Evolutionary conservation across 345 rosid species (phyloP), one percentile per base, ranked within the genome.

Genomic region (Hibiscus mutabilis): DNA sequence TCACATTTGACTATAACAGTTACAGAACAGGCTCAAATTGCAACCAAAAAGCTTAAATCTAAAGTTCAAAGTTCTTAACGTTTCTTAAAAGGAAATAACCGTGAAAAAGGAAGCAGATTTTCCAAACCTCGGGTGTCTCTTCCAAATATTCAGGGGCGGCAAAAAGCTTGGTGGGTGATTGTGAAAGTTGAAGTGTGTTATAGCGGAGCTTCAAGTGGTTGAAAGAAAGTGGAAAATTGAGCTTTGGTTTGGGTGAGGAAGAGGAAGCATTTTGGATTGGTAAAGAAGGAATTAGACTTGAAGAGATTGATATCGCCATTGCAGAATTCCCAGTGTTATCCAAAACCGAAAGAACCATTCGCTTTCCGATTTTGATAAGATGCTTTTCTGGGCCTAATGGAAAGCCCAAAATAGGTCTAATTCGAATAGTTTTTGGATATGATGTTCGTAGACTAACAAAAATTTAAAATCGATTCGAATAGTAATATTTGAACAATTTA

Each of bases 71-170:
- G 56, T 24, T 12, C 15, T 8, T 31, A 65, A 52, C 5, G 12
- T 12, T 27, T 46, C 19, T 18, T 24, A 27, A 51, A 46, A 58
- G 27, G 2, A 64, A 24, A n/a, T 0, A 70, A 57, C 14, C 3
- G 68, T 10, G n/a, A 58, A 55, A 29, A 64, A 64, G 1, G 22
- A 4, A 49, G 22, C 1, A 49, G 10, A 2, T 8, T 35, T 49
- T 51, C 14, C 42, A 49, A 66, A 66, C 71, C 59, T 51, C n/a
- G 15, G 44, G 42, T 49, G 59, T 67, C 22, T 51, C 44, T 67
- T 81, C 84, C 79, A 89, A 60, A 68, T 83, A 80, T 67, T 92
- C 97, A 4, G 91, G 86, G 68, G 89, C 86, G 0, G 93, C 89
- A 71, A 80, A 84, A 70, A 84, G 76, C 83, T 77, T 87, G 22